Percentiles rank a stretch among this genome's conserved stretches.
phyloP scores from a whole-genome alignment of 2,329 filamentous ascomycete species.

The Penicillium nordicum region DNA sequence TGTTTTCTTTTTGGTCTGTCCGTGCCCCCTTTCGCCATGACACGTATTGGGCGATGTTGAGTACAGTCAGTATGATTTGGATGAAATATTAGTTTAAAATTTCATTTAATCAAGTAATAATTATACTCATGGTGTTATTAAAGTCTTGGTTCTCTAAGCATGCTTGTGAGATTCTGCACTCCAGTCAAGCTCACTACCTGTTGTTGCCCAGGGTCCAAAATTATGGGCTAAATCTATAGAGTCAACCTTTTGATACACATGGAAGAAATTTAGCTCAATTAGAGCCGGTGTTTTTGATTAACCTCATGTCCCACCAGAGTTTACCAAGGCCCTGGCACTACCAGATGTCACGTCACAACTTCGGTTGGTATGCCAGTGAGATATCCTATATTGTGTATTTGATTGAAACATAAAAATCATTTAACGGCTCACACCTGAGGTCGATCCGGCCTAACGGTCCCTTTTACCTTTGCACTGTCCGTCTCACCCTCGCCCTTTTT shows the following conservation, averaged over 20 bases:
- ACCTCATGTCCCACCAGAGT: background rate
- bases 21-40: background rate
- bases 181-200: background rate
- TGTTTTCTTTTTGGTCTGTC: background rate
- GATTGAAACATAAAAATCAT: background rate
- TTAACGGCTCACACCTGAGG: constrained; percentile 9
- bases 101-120: no score
- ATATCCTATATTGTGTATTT: background rate
- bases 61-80: background rate
- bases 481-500: constrained; percentile 55
- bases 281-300: background rate
- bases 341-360: no score
- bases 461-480: constrained; percentile 54
- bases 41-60: background rate
- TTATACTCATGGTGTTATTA: background rate
- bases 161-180: background rate
- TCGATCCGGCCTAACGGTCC: constrained; percentile 43
- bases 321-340: no score
- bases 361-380: background rate
- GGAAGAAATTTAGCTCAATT: background rate
- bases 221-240: no score
- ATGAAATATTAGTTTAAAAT: no score
- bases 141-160: background rate
- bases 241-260: no score
- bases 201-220: background rate